Conservation (phyloP, 2,329 filamentous ascomycete genomes). For the Aureobasidium sp. region DNA sequence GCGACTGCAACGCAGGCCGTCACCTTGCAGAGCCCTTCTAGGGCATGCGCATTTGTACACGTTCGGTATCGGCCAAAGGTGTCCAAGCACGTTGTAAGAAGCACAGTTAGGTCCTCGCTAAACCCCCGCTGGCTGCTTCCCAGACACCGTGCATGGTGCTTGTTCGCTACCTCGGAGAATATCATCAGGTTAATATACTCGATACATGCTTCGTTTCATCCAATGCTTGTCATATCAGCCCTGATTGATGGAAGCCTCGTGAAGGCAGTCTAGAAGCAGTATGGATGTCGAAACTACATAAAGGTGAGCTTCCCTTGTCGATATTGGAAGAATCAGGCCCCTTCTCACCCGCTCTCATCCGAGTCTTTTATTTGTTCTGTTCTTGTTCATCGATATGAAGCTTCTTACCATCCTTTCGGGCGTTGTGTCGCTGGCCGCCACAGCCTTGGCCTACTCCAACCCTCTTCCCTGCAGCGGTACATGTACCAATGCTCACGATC, state of each 20-base stretch:
- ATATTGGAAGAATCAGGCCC: not conserved
- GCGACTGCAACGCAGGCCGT: not conserved
- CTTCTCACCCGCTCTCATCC: slow-evolving; percentile 1
- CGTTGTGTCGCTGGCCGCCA: slow-evolving; percentile 12
- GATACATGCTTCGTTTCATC: slow-evolving; percentile 3
- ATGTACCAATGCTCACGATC: slow-evolving; percentile 41
- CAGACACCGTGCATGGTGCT: slow-evolving; percentile 1
- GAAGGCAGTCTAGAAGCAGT: not conserved
- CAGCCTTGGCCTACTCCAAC: slow-evolving; percentile 28
- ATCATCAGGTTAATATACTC: slow-evolving; percentile 5
- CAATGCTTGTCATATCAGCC: not conserved
- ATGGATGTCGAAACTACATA: not conserved
- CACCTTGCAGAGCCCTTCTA: not conserved
- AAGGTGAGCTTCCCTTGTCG: not conserved
- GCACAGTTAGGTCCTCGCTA: not conserved
- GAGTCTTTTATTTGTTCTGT: not conserved
- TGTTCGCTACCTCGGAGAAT: slow-evolving; percentile 3
- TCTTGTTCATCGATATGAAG: slow-evolving; percentile 3
- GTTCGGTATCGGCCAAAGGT: no score
- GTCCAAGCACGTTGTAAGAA: not conserved
- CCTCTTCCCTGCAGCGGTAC: slow-evolving; percentile 32
- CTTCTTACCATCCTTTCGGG: not conserved
- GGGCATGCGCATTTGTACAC: not conserved
- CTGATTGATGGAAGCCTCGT: not conserved
- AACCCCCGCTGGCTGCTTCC: not conserved